Evolutionary conservation across 2,329 filamentous ascomycete species (phyloP), one percentile per base, ranked within the genome.

Genomic region (Epichloe sibirici): DNA sequence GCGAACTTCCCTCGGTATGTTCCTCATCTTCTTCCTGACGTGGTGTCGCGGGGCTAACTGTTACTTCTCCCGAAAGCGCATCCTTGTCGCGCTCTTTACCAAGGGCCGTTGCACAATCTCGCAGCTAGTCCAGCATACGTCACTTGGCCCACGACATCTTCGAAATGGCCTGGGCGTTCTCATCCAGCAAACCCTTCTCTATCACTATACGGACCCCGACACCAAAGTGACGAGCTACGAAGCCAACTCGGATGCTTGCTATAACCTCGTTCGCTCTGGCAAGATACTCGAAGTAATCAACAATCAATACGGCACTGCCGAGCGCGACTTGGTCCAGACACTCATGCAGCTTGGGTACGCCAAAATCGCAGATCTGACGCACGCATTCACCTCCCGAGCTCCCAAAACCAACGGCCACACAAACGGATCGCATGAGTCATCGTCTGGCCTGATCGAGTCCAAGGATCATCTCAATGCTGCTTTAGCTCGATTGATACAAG

Each of bases 161-260:
- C 86, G 85, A 61, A 83, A 90, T 69, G 90, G 86, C 21, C 77
- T 98, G 49, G 83, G 83, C 51, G 85, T 93, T 35, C 82, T 97
- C 57, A 79, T 95, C 43, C 91, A 97, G 65, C 87, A 95, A 65
- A 89, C 90, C 63, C 79, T 97, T 48, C 74, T 94, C 57, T 88
- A 83, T 66, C 85, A 90, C 67, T 78, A 82, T 58, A 80, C 82
- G 58, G 77, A 83, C 55, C 65, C 74, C 52, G 79, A 84, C 52
- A 77, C 80, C 44, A 77, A 77, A 45, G 66, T 76, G 48, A 86
- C 86, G 25, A 82, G 81, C 64, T 98, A 97, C 70, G 88, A 95
- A 66, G 86, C 89, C 54, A 90, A 96, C 62, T 75, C 83, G 64
- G 74, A 82, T 58, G 81, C 84, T 56, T 87, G 89, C 57, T 97